Percentiles rank a stretch among this genome's conserved stretches.
These are phyloP conservation scores for Babesia bigemina DNA, from an alignment of 169 alveolate species.

Conservation along the genomic window DNA sequence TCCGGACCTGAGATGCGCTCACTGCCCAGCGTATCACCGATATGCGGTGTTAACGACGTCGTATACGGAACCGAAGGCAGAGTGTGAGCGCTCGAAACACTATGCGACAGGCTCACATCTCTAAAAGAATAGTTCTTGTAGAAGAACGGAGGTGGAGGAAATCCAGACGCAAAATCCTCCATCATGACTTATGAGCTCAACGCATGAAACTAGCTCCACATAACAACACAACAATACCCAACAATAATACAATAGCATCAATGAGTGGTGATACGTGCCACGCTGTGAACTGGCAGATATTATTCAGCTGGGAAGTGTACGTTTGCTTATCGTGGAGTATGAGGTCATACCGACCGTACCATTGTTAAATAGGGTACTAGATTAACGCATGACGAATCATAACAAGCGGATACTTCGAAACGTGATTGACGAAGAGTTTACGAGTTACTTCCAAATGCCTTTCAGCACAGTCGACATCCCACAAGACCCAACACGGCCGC, in stretches of 20 bases:
- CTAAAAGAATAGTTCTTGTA: slow-evolving; percentile 65
- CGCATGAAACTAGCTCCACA: too few relatives aligned
- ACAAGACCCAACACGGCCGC: slow-evolving; percentile 1
- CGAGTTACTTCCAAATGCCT: too few relatives aligned
- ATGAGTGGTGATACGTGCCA: too few relatives aligned
- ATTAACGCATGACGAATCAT: too few relatives aligned
- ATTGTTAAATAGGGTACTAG: too few relatives aligned
- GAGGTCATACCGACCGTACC: not conserved
- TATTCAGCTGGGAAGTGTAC: not conserved
- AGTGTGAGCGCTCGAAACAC: not conserved
- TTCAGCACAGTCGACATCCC: not conserved
- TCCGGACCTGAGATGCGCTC: slow-evolving; percentile 36
- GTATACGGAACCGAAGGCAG: too few relatives aligned
- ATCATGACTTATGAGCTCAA: not conserved
- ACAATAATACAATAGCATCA: too few relatives aligned
- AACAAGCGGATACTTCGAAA: too few relatives aligned
- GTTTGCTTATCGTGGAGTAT: not conserved
- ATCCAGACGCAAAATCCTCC: slow-evolving; percentile 70
- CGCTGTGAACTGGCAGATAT: too few relatives aligned
- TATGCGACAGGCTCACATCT: not conserved
- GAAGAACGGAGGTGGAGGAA: slow-evolving; percentile 79
- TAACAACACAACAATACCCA: too few relatives aligned
- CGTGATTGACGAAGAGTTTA: too few relatives aligned
- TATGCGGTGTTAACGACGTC: not conserved
- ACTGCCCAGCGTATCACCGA: not conserved